Conservation (phyloP, 164 flowering plant species). For the Nymphaea thermarum region DNA sequence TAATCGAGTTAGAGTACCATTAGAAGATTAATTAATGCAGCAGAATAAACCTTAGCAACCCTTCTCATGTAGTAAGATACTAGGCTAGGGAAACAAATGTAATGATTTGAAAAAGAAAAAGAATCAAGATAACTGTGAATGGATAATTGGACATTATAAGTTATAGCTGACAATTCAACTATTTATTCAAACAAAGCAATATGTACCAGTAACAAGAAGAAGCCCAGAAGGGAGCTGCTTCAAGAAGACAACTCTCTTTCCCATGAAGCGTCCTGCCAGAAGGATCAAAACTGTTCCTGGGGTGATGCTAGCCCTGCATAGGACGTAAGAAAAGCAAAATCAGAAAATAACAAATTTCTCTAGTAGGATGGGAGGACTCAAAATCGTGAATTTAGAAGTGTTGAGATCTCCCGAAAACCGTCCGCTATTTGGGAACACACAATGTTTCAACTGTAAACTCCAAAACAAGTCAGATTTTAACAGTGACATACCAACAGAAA, state of each 20-base stretch:
- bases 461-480: background rate
- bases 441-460: background rate
- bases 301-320: conserved; percentile 46
- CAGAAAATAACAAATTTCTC: background rate
- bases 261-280: conserved; percentile 69
- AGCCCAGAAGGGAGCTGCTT: conserved; percentile 69
- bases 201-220: conserved; percentile 57
- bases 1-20: too few relatives aligned
- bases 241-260: conserved; percentile 80
- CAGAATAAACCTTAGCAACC: too few relatives aligned
- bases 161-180: background rate
- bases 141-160: too few relatives aligned
- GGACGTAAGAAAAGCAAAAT: background rate
- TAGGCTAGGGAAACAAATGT: too few relatives aligned
- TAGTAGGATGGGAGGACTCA: background rate
- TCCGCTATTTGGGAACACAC: too few relatives aligned
- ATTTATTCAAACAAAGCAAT: background rate
- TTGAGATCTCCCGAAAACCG: too few relatives aligned
- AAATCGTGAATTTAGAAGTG: too few relatives aligned
- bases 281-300: conserved; percentile 66
- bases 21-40: too few relatives aligned
- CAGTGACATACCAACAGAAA: too few relatives aligned
- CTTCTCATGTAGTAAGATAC: too few relatives aligned
- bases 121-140: too few relatives aligned
- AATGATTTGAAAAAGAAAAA: too few relatives aligned